These are phyloP conservation scores for Trifolium fragiferum DNA, from an alignment of 306 rosid species.

Conservation along the genomic window DNA sequence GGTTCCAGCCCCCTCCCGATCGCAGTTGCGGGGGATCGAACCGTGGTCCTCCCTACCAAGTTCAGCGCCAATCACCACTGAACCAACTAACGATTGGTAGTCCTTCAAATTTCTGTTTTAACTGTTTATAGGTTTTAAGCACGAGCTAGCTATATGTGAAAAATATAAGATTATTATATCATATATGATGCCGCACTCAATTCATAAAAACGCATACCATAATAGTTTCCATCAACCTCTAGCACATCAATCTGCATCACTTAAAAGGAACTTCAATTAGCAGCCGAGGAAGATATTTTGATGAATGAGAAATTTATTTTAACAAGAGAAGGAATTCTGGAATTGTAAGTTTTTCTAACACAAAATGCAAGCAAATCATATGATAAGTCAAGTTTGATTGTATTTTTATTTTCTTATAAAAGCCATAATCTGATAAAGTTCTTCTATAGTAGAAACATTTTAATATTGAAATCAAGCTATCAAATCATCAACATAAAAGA, in stretches of 20 bases:
- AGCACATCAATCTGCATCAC: constrained; percentile 89
- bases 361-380: constrained; percentile 6
- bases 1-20: too few relatives aligned
- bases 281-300: constrained; percentile 25
- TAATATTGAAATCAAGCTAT: too few relatives aligned
- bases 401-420: background rate
- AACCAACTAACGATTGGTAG: too few relatives aligned
- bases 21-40: too few relatives aligned
- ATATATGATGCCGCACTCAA: background rate
- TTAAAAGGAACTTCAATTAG: constrained; percentile 39
- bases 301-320: constrained; percentile 20
- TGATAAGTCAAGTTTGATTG: background rate
- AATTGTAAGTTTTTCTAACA: constrained; percentile 1
- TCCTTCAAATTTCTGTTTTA: background rate
- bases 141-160: background rate
- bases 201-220: constrained; percentile 59
- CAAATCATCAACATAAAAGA: background rate
- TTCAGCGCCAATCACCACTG: too few relatives aligned
- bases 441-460: background rate
- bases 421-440: constrained; percentile 7
- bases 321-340: constrained; percentile 1
- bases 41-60: too few relatives aligned
- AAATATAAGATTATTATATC: background rate
- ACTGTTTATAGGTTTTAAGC: background rate
- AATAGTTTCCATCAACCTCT: constrained; percentile 91